Evolutionary conservation across 768 basidiomycete genomes (phyloP).

Genomic region (Clitopilus hobsonii): DNA sequence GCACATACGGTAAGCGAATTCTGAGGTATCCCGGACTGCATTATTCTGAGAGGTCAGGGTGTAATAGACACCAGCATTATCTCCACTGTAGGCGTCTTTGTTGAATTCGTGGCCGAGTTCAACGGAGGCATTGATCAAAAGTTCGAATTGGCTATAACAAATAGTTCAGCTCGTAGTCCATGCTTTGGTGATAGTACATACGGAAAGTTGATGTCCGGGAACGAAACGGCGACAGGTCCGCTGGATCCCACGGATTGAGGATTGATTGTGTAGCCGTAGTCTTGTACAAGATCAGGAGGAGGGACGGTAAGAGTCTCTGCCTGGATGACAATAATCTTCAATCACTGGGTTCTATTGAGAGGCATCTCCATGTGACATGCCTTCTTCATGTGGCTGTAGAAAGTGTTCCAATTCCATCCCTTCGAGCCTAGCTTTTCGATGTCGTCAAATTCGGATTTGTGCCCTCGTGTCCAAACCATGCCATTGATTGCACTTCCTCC

Average conservation of each 20-base stretch:
- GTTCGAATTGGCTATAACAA: constrained; percentile 19
- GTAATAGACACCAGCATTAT: constrained; percentile 23
- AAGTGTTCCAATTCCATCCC: constrained; percentile 32
- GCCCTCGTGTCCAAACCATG: constrained; percentile 27
- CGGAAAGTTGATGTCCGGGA: constrained; percentile 24
- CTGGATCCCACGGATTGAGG: constrained; percentile 17
- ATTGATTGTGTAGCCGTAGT: constrained; percentile 19
- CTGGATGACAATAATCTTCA: constrained; percentile 8
- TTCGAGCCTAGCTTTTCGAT: constrained; percentile 19
- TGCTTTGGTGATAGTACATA: constrained; percentile 7
- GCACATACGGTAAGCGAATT: constrained; percentile 25
- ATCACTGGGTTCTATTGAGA: neutral
- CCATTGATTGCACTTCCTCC: constrained; percentile 32
- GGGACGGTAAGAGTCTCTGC: constrained; percentile 22
- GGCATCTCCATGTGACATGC: constrained; percentile 1
- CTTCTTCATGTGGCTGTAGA: constrained; percentile 29
- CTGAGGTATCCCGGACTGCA: constrained; percentile 21
- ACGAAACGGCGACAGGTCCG: constrained; percentile 24
- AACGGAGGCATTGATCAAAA: constrained; percentile 23
- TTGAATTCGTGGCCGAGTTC: constrained; percentile 28
- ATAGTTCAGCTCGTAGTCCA: neutral
- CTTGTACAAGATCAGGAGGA: constrained; percentile 11
- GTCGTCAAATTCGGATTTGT: constrained; percentile 25
- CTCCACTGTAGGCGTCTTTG: constrained; percentile 21
- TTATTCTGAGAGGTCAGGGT: constrained; percentile 18